A percentile compares a stretch with the other conserved stretches of the same genome.
Conservation (phyloP, 129 eudicot genomes). For the Flaveria brownii region DNA sequence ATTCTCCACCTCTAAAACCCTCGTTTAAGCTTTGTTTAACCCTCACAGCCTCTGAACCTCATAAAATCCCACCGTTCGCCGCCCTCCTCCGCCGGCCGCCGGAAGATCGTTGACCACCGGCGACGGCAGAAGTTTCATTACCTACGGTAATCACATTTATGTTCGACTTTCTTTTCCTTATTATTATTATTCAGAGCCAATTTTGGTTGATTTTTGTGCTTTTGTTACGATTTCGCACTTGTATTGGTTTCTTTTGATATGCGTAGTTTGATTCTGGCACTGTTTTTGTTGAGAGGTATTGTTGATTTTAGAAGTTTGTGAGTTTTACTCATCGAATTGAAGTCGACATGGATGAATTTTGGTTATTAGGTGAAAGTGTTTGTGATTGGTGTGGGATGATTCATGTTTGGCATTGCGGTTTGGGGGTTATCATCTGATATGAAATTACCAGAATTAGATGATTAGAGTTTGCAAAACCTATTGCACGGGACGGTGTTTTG, state of each 20-base stretch:
- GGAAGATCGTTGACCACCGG: background rate
- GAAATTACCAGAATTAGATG: background rate
- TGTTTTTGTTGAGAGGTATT: background rate
- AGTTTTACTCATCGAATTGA: background rate
- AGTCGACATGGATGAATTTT: background rate
- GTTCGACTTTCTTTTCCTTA: background rate
- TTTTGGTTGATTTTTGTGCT: background rate
- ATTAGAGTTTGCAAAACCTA: background rate
- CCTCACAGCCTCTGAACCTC: background rate
- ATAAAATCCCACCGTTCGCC: background rate
- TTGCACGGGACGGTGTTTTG: background rate
- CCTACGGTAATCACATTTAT: background rate
- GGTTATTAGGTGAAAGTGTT: too few species aligned
- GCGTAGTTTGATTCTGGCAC: background rate
- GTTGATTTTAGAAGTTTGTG: background rate
- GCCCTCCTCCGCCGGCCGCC: conserved; percentile 2
- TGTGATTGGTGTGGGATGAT: too few species aligned
- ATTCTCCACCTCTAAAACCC: background rate
- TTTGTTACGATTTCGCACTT: background rate
- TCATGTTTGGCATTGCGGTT: too few species aligned
- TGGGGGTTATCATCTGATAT: background rate
- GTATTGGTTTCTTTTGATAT: background rate
- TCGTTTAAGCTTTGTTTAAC: background rate
- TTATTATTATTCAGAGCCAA: background rate
- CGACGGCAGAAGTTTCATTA: background rate